Evolutionary conservation across 345 rosid species (phyloP), one percentile per base, ranked within the genome.

Genomic region (Murraya koenigii): DNA sequence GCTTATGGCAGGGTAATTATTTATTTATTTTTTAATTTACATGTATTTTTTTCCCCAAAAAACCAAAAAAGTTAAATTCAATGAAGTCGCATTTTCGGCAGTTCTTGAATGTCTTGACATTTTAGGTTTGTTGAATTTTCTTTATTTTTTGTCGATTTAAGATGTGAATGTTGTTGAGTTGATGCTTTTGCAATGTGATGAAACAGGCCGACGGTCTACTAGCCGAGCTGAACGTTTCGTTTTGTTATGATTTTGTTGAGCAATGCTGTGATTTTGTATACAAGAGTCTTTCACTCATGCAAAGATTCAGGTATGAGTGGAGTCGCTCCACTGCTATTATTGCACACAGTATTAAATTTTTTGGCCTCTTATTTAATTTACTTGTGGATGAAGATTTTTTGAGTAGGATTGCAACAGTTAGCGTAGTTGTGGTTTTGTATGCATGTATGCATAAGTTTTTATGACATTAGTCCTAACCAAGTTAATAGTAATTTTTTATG

Each of bases 191-290:
- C 36, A 52, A 60, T 52, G 68, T 78, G 71, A 7, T 83, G 81
- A 71, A 69, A 77, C 85, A 96, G 99, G 97, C 91, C 32, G 97
- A 90, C 69, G 97, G 98, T 66, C 94, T 94, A 49, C 81, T 92
- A 56, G 92, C 82, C 62, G 99, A 96, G 79, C 54, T 89, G 83
- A 86, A 75, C 26, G 76, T 79, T 70, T 89, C 88, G 0, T 89
- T 87, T 80, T 91, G 93, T 86, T 91, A 94, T 72, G 95, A 92
- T 76, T 88, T 86, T 81, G 85, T 94, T 13, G 98, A 94, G 70
- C 81, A 83, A 4, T 88, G 83, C 30, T 85, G 97, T 9, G 90
- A 91, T 81, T 87, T 94, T 68, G 81, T 92, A 20, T 72, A 80
- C 84, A 92, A 89, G 88, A 87, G 90, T 71, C 89, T 94, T 70